Evolutionary conservation across 2,329 filamentous ascomycete species (phyloP), one percentile per base, ranked within the genome.

Genomic region (Scedosporium minutisporum): DNA sequence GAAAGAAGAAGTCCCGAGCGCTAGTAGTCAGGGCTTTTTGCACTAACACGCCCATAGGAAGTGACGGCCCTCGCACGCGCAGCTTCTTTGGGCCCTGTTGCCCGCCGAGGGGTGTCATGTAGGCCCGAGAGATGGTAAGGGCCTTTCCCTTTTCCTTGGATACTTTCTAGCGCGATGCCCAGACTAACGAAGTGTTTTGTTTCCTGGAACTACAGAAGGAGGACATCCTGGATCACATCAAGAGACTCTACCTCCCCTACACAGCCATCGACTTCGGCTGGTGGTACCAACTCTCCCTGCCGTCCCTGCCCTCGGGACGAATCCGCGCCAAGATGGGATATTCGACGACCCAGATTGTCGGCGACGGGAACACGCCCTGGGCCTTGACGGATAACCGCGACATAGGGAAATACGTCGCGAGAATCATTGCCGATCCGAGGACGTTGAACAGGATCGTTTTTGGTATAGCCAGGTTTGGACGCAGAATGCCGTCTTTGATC

Each of bases 251-350:
- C 38, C 73, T 86, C 1, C 80, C 80, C 0, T 86, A 80, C 71
- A 85, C 83, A 5, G 72, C 82, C 67, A 78, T 85, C 59, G 82
- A 86, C 65, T 76, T 84, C 12, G 83, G 82, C n/a, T 83, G 74
- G 73, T 86, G 83, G 83, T 80, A 82, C 67, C 80, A 84, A 66
- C 66, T 80, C 33, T 71, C 73, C 27, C 33, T 69, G 2, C 71
- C 71, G 0, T 27, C 60, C 21, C 61, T 73, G 0, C 67, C 71
- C 3, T 74, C 71, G 5, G 71, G 71, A 1, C 68, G 65, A 5
- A 70, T 75, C n/a, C 33, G 33, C 33, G 33, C 10, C 33, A 38
- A 38, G 33, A 6, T 1, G 1, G 42, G 48, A 16, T 21, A 44
- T 41, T 21, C 38, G n/a, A 21, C n/a, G 18, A 14, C 18, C n/a